Base-by-base conservation (phyloP, 495 filamentous ascomycete species). In the Aspergillus sclerotioniger region DNA sequence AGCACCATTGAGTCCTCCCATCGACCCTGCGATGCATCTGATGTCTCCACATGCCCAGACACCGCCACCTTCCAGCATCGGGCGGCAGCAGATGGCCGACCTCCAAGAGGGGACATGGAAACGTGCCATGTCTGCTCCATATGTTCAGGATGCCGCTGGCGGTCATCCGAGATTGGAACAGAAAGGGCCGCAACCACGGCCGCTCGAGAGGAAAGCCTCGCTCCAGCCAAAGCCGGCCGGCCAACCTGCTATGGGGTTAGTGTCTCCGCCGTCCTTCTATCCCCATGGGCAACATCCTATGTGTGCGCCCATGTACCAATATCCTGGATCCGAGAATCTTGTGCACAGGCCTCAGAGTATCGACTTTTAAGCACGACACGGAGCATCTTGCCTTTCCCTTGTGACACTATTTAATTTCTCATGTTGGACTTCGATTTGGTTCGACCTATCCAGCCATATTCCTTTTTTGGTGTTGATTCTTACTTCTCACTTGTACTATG, bases 221-320 rank as follows among this genome's bases (percentile, higher is more conserved):
- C 46, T 62, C 4, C 56, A 61, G 0, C 41, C 61, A 45, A 64
- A 52, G 9, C 31, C 53, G 21, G 53, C 65, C 12, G 51, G 41
- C 8, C 63, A 65, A 7, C 52, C 56, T 32, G 56, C 54, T 8
- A 48, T 54, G n/a, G 59, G 57, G 6, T 61, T 71, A 53, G 50
- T 67, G 9, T 64, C 67, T 20, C 59, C 66, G 10, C 61, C 67
- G 33, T 59, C 59, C 12, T 66, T 51, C 45, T 63, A 60, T 29
- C 63, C 68, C 50, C 39, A 57, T 29, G 67, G 65, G 25, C 64
- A 71, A 43, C 68, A 66, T 49, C 45, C 68, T 10, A 67, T 72
- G 62, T 76, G 73, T 60, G 67, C 70, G 6, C 71, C 71, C 6
- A 59, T 65, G 47, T 67, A 65, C 43, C 61, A 62, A 19, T 76